A percentile compares a stretch with the other conserved stretches of the same genome.
Conservation (phyloP, 495 filamentous ascomycete species). For the Aspergillus nidulans region DNA sequence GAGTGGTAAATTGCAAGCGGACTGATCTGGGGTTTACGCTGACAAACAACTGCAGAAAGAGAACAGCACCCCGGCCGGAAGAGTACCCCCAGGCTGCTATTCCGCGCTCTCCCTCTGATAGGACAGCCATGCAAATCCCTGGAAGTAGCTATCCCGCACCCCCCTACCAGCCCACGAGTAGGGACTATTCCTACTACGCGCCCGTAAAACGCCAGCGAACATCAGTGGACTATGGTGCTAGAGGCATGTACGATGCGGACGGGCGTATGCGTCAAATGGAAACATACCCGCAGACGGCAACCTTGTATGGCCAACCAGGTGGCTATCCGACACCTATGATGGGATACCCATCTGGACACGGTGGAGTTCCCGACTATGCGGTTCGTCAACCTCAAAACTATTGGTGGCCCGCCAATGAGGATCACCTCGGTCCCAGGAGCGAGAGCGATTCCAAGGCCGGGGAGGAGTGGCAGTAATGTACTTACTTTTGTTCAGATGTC, state of each 20-base stretch:
- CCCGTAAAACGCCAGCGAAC: slow-evolving; percentile 42
- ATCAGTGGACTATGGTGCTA: slow-evolving; percentile 41
- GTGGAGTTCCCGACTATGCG: slow-evolving; percentile 40
- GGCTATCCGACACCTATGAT: slow-evolving; percentile 37
- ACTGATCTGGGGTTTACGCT: neutral
- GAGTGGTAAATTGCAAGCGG: slow-evolving; percentile 17
- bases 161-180: slow-evolving; percentile 33
- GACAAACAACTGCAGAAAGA: slow-evolving; percentile 34
- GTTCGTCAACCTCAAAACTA: slow-evolving; percentile 28
- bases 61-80: slow-evolving; percentile 33
- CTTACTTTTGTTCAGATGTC: slow-evolving; percentile 29
- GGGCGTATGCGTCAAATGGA: slow-evolving; percentile 40
- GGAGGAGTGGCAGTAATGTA: slow-evolving; percentile 6
- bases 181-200: slow-evolving; percentile 37
- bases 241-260: slow-evolving; percentile 38
- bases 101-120: slow-evolving; percentile 42
- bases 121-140: slow-evolving; percentile 38
- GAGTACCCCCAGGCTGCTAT: slow-evolving; percentile 35
- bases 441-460: slow-evolving; percentile 4
- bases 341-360: slow-evolving; percentile 35
- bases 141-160: slow-evolving; percentile 25
- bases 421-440: slow-evolving; percentile 3
- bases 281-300: slow-evolving; percentile 34
- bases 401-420: slow-evolving; percentile 4
- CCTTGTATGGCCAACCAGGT: slow-evolving; percentile 37